Evolutionary conservation across 495 filamentous ascomycete genomes (phyloP).

Genomic region (Lasiosphaeriaceae sp.): DNA sequence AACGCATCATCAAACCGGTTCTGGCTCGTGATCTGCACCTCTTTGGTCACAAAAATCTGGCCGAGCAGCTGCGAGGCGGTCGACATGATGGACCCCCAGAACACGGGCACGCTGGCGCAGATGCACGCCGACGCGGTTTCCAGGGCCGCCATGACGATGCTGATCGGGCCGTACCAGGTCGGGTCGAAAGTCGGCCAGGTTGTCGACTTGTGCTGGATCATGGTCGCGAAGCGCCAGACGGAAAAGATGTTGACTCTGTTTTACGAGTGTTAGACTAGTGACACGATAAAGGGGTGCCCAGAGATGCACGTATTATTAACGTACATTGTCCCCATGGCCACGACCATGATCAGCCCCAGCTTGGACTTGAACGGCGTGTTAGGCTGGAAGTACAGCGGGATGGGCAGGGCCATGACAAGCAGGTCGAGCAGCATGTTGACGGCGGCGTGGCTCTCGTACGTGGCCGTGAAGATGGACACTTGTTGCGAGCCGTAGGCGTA

Average conservation of each 20-base stretch:
- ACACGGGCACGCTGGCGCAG: slow-evolving; percentile 33
- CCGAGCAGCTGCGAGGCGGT: slow-evolving; percentile 13
- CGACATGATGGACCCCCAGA: slow-evolving; percentile 24
- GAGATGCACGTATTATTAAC: no score
- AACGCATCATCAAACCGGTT: slow-evolving; percentile 10
- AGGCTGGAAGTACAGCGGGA: slow-evolving; percentile 28
- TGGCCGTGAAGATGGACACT: slow-evolving; percentile 19
- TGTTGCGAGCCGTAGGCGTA: slow-evolving; percentile 27
- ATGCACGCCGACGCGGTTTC: slow-evolving; percentile 29
- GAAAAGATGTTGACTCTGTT: slow-evolving; percentile 28
- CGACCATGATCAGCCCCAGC: slow-evolving; percentile 21
- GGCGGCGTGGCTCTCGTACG: slow-evolving; percentile 29
- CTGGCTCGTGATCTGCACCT: slow-evolving; percentile 19
- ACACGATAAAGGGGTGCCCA: not conserved
- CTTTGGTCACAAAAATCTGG: slow-evolving; percentile 34
- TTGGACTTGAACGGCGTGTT: slow-evolving; percentile 15
- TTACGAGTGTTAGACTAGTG: not conserved
- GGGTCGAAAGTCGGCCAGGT: slow-evolving; percentile 29
- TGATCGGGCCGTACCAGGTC: slow-evolving; percentile 28
- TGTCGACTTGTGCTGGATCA: slow-evolving; percentile 21
- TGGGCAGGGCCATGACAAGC: slow-evolving; percentile 28
- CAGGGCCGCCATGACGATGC: slow-evolving; percentile 24
- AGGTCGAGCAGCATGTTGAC: slow-evolving; percentile 32
- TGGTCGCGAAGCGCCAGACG: slow-evolving; percentile 29
- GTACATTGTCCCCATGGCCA: slow-evolving; percentile 29